These are phyloP conservation scores for Penicillium cataractarum DNA, from an alignment of 495 filamentous ascomycete species.

Conservation along the genomic window DNA sequence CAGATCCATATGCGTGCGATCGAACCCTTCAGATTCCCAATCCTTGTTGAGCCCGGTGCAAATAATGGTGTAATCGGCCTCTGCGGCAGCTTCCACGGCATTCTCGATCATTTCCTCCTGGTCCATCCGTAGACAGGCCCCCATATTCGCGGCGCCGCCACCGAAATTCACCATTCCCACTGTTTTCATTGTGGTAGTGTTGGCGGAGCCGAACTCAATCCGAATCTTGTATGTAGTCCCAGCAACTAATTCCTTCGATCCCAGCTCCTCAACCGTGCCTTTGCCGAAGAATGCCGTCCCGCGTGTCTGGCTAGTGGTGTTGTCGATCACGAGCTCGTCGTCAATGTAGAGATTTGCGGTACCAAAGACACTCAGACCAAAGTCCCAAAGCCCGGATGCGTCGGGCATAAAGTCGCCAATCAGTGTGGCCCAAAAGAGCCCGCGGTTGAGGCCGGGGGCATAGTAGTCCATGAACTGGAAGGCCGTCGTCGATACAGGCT, in stretches of 20 bases:
- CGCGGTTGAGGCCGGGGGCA: slow-evolving; percentile 47
- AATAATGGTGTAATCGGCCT: slow-evolving; percentile 69
- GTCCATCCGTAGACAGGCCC: slow-evolving; percentile 68
- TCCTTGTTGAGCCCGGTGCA: slow-evolving; percentile 78
- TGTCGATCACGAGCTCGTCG: slow-evolving; percentile 68
- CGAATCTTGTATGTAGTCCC: slow-evolving; percentile 59
- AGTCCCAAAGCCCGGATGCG: slow-evolving; percentile 63
- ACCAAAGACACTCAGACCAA: slow-evolving; percentile 71
- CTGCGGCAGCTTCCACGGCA: slow-evolving; percentile 60
- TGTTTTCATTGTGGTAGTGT: slow-evolving; percentile 55
- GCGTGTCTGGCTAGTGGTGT: slow-evolving; percentile 55
- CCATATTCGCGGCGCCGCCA: slow-evolving; percentile 71
- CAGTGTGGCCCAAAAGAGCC: slow-evolving; percentile 55
- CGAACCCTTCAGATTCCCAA: slow-evolving; percentile 85
- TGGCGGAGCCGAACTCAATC: slow-evolving; percentile 62
- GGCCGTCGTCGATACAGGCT: slow-evolving; percentile 52
- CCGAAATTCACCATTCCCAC: slow-evolving; percentile 52
- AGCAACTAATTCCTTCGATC: slow-evolving; percentile 51
- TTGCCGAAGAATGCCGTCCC: slow-evolving; percentile 61
- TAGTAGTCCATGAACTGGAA: slow-evolving; percentile 62
- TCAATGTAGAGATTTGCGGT: slow-evolving; percentile 69
- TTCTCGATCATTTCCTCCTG: slow-evolving; percentile 65
- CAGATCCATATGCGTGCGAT: slow-evolving; percentile 75
- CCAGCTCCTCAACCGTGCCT: slow-evolving; percentile 60
- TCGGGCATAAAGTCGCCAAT: slow-evolving; percentile 57